These are phyloP conservation scores for Hypomontagnella monticulosa DNA, from an alignment of 495 filamentous ascomycete genomes.

Conservation along the genomic window DNA sequence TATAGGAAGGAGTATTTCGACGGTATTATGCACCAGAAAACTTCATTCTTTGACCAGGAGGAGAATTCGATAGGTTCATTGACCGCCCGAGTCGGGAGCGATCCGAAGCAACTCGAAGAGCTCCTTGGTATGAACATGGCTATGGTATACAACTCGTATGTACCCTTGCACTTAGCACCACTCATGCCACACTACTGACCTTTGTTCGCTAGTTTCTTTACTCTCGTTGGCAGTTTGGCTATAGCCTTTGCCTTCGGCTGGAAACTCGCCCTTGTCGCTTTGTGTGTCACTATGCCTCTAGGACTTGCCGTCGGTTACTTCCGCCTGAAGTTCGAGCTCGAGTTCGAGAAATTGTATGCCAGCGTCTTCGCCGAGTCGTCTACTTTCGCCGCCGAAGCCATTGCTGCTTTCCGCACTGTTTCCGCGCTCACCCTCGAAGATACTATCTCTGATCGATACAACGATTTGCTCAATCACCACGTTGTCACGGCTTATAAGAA, in stretches of 20 bases:
- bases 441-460: slow-evolving; percentile 59
- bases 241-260: slow-evolving; percentile 67
- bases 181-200: neutral
- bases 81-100: slow-evolving; percentile 63
- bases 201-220: slow-evolving; percentile 49
- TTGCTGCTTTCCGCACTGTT: slow-evolving; percentile 68
- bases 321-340: slow-evolving; percentile 63
- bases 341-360: slow-evolving; percentile 65
- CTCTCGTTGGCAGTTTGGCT: slow-evolving; percentile 56
- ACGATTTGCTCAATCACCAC: slow-evolving; percentile 50
- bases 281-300: slow-evolving; percentile 61
- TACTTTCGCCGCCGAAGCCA: slow-evolving; percentile 69
- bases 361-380: slow-evolving; percentile 66
- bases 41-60: slow-evolving; percentile 70
- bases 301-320: slow-evolving; percentile 60
- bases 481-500: slow-evolving; percentile 55
- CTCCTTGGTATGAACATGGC: slow-evolving; percentile 67
- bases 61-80: slow-evolving; percentile 72
- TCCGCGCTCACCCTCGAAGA: slow-evolving; percentile 65
- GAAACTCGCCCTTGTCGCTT: slow-evolving; percentile 64
- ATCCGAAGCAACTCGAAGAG: slow-evolving; percentile 71
- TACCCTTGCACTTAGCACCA: neutral
- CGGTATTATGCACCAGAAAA: slow-evolving; percentile 64
- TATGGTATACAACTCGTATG: slow-evolving; percentile 58
- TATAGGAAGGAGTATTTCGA: slow-evolving; percentile 70